These are phyloP conservation scores for Arxiozyma heterogenica DNA, from an alignment of 1,139 yeast species.

Conservation along the genomic window DNA sequence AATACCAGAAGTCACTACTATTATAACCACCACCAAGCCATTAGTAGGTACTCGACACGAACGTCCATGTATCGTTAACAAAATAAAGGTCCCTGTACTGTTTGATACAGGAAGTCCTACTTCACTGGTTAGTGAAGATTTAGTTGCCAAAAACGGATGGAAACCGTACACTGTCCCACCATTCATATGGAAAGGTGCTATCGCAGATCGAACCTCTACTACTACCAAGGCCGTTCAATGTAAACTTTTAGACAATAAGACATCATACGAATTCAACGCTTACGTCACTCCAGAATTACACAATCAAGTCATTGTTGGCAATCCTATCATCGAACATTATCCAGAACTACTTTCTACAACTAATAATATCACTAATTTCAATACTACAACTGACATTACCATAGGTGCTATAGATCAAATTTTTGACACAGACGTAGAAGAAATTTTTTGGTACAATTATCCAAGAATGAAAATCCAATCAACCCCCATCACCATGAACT, in stretches of 20 bases:
- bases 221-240: not conserved
- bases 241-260: no score
- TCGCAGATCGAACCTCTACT: not conserved
- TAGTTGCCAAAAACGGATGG: not conserved
- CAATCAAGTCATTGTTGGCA: not conserved
- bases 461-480: no score
- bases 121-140: not conserved
- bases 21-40: not conserved
- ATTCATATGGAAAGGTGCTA: not conserved
- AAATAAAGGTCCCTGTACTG: not conserved
- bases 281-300: not conserved
- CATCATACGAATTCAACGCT: not conserved
- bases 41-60: not conserved
- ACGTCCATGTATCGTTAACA: not conserved
- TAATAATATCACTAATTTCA: no score
- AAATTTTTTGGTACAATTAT: no score
- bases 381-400: not conserved
- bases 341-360: not conserved
- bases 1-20: no score
- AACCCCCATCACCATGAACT: not conserved
- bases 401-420: no score
- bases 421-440: no score
- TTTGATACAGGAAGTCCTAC: not conserved
- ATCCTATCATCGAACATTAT: not conserved
- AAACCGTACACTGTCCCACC: not conserved